A percentile compares a stretch with the other conserved stretches of the same genome.
phyloP scores from a whole-genome alignment of 768 basidiomycete species.

The Punctularia strigosozonata region DNA sequence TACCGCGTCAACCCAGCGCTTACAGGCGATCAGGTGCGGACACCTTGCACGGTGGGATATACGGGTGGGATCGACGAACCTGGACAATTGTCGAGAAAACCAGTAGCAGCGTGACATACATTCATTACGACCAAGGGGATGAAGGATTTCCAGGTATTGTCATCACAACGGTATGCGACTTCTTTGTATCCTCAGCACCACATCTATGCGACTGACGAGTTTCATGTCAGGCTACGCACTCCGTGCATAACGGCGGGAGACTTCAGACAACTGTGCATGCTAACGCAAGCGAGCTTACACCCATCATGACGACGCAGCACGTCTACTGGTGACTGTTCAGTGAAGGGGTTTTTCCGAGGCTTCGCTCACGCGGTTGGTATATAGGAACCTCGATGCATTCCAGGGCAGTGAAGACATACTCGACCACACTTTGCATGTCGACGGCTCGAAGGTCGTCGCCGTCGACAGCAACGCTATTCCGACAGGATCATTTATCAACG shows the following conservation, averaged over 20 bases:
- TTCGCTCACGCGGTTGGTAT: neutral
- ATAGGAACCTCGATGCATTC: constrained; percentile 42
- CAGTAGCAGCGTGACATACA: constrained; percentile 37
- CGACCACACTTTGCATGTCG: constrained; percentile 15
- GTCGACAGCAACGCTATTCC: constrained; percentile 27
- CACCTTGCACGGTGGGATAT: constrained; percentile 43
- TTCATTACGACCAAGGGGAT: constrained; percentile 36
- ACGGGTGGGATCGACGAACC: constrained; percentile 45
- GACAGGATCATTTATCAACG: constrained; percentile 21
- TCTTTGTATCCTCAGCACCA: neutral
- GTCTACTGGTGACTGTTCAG: constrained; percentile 30
- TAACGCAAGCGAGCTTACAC: constrained; percentile 37
- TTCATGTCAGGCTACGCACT: constrained; percentile 31
- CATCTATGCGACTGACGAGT: constrained; percentile 5
- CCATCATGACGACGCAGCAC: constrained; percentile 46
- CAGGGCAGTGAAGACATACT: constrained; percentile 25
- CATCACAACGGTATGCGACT: constrained; percentile 23
- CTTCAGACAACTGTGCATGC: constrained; percentile 33
- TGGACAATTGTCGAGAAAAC: constrained; percentile 37
- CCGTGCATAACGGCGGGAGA: constrained; percentile 30
- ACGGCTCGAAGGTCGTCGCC: constrained; percentile 22
- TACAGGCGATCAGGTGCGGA: constrained; percentile 19
- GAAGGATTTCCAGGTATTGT: constrained; percentile 45
- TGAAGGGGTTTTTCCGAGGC: neutral
- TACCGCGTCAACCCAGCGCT: constrained; percentile 7